A percentile compares a stretch with the other conserved stretches of the same genome.
Evolutionary conservation across 352 stramenopile species (phyloP).

Genomic region (Phytopythium mirpurense): DNA sequence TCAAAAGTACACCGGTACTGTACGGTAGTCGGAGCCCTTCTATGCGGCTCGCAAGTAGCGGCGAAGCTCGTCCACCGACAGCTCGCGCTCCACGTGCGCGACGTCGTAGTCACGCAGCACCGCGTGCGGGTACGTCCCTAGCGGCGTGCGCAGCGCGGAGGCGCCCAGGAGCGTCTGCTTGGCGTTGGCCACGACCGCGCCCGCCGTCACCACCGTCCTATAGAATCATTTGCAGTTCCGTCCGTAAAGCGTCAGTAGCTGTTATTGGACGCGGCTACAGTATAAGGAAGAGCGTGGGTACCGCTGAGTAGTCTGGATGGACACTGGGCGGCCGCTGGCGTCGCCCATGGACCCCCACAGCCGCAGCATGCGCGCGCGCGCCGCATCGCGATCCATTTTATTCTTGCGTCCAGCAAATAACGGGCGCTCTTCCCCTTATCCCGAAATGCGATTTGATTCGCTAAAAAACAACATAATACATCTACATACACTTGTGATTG

Average conservation of each 20-base stretch:
- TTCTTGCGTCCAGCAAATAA: no score
- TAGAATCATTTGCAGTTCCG: no score
- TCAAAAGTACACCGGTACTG: no score
- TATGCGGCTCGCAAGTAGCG: conserved; percentile 15
- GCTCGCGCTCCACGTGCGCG: conserved; percentile 30
- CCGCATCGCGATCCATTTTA: conserved; percentile 36
- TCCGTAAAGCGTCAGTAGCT: no score
- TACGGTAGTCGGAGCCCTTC: no score
- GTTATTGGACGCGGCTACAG: conserved; percentile 3
- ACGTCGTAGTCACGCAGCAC: conserved; percentile 55
- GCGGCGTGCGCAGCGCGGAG: conserved; percentile 47
- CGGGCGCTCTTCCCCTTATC: neutral
- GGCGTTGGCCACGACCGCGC: conserved; percentile 39
- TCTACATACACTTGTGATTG: no score
- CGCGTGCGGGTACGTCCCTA: conserved; percentile 58
- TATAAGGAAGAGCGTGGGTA: no score
- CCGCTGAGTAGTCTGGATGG: conserved; percentile 51
- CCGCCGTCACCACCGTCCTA: conserved; percentile 48
- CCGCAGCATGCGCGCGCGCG: conserved; percentile 46
- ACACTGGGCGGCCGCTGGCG: conserved; percentile 12
- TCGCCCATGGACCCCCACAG: conserved; percentile 36
- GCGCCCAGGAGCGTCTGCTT: conserved; percentile 61
- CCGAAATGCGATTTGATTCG: neutral
- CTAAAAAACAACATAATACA: neutral
- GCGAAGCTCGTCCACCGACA: conserved; percentile 26